Percentiles rank a stretch among this genome's conserved stretches.
phyloP scores from a whole-genome alignment of 495 filamentous ascomycete species.

The Viridothelium virens region DNA sequence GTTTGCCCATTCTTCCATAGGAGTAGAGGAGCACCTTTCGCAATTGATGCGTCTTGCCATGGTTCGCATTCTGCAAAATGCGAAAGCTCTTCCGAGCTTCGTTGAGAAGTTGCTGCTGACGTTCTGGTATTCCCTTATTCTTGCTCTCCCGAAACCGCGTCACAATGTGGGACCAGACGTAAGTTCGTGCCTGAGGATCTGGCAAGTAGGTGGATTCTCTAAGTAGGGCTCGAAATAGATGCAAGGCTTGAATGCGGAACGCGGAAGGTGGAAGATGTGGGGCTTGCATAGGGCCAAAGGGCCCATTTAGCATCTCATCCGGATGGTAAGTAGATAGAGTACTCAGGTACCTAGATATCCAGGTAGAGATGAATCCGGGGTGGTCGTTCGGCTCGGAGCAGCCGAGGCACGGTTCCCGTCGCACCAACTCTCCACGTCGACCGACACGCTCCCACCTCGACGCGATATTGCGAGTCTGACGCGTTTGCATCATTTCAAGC shows the following conservation, averaged over 20 bases:
- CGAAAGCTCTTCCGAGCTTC: conserved; percentile 34
- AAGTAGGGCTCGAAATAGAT: conserved; percentile 68
- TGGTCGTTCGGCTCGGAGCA: background rate
- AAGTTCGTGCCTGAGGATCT: conserved; percentile 56
- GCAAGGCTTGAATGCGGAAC: conserved; percentile 24
- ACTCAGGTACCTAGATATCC: background rate
- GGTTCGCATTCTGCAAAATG: conserved; percentile 51
- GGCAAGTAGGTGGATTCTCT: conserved; percentile 83
- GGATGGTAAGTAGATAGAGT: no score
- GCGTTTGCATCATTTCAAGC: background rate
- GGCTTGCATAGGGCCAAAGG: background rate
- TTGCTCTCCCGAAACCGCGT: conserved; percentile 44
- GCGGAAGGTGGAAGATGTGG: background rate
- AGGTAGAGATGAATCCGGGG: background rate
- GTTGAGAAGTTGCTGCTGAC: background rate
- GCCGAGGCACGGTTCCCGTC: background rate
- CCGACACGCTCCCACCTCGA: conserved; percentile 1
- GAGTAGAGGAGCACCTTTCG: conserved; percentile 55
- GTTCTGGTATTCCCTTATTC: conserved; percentile 23
- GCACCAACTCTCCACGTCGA: conserved; percentile 11
- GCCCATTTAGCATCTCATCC: no score
- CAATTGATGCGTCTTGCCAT: conserved; percentile 56
- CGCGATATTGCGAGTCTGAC: background rate
- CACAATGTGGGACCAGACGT: conserved; percentile 51
- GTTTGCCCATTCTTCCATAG: conserved; percentile 68